A percentile compares a stretch with the other conserved stretches of the same genome.
phyloP scores from a whole-genome alignment of 768 basidiomycete species.

The Phylloporus sp. region DNA sequence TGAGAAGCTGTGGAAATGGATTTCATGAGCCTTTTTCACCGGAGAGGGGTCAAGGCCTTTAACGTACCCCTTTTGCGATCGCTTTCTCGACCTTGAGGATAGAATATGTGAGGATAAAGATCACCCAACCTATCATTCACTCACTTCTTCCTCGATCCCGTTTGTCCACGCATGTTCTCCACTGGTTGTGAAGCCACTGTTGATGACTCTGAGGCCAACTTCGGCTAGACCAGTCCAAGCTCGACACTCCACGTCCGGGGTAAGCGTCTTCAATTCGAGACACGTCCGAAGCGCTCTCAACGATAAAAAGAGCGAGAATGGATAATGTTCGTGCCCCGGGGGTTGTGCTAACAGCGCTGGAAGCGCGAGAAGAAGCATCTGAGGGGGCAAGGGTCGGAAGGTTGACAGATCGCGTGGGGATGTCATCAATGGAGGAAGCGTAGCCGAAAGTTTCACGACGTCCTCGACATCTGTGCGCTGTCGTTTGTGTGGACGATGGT shows the following conservation, averaged over 20 bases:
- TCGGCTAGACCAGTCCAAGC: slow-evolving; percentile 72
- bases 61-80: slow-evolving; percentile 64
- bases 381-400: slow-evolving; percentile 36
- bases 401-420: not conserved
- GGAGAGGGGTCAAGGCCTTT: not conserved
- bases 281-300: slow-evolving; percentile 54
- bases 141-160: slow-evolving; percentile 55
- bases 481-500: slow-evolving; percentile 36
- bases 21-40: not conserved
- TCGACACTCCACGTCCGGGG: slow-evolving; percentile 60
- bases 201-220: slow-evolving; percentile 55
- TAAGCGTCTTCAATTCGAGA: slow-evolving; percentile 45
- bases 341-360: slow-evolving; percentile 62
- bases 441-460: not conserved
- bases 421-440: not conserved
- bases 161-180: slow-evolving; percentile 42
- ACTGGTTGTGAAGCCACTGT: slow-evolving; percentile 38
- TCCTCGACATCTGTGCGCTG: slow-evolving; percentile 20
- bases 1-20: slow-evolving; percentile 37
- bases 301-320: slow-evolving; percentile 53
- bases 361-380: slow-evolving; percentile 55
- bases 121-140: not conserved
- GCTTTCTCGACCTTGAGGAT: slow-evolving; percentile 52
- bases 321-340: slow-evolving; percentile 55
- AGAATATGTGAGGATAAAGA: not conserved